These are phyloP conservation scores for Thalassiosira hispida DNA, from an alignment of 352 stramenopile genomes.

Conservation along the genomic window DNA sequence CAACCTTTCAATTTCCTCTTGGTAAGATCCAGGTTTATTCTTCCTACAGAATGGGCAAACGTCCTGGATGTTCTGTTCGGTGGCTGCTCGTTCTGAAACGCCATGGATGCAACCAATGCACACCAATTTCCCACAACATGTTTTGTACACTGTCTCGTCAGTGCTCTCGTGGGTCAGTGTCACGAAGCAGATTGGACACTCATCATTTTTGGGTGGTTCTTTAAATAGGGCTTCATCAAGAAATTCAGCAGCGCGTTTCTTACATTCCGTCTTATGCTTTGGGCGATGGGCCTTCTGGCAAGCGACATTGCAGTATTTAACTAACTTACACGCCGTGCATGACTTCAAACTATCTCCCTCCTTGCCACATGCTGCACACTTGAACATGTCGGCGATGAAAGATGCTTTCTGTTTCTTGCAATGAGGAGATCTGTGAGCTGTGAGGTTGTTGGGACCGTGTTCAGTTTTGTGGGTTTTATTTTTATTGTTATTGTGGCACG, in stretches of 20 bases:
- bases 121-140: constrained; percentile 10
- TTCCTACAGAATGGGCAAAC: constrained; percentile 6
- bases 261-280: too few species aligned
- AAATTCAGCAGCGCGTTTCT: background rate
- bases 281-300: too few species aligned
- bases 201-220: background rate
- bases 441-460: too few species aligned
- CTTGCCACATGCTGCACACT: too few species aligned
- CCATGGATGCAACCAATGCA: background rate
- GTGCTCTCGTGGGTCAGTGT: background rate
- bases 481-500: too few species aligned
- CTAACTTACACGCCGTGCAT: too few species aligned
- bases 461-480: too few species aligned
- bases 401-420: too few species aligned
- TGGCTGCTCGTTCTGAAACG: background rate
- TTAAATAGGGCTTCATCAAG: constrained; percentile 18
- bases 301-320: too few species aligned
- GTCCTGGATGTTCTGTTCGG: background rate
- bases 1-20: background rate
- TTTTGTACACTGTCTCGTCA: constrained; percentile 2
- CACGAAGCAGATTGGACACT: constrained; percentile 10
- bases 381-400: too few species aligned
- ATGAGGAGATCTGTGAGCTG: too few species aligned
- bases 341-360: too few species aligned
- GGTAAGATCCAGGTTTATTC: background rate